phyloP scores from a whole-genome alignment of 2,329 filamentous ascomycete genomes.

The Claviceps digitariae region DNA sequence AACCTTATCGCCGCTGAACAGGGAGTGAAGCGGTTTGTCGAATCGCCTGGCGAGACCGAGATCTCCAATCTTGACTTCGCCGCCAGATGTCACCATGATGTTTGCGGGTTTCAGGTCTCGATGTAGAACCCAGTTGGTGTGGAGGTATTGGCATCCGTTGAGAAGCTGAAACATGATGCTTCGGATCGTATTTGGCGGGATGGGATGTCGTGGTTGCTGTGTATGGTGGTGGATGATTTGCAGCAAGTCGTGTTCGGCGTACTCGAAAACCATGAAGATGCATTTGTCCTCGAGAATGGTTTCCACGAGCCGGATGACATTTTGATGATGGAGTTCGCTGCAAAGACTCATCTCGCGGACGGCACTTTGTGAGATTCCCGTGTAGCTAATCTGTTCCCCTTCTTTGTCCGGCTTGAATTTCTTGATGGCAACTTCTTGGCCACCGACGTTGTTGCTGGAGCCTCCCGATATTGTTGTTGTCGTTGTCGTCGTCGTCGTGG shows the following conservation, averaged over 20 bases:
- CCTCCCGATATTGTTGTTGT: neutral
- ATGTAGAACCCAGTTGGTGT: conserved; percentile 94
- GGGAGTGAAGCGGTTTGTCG: conserved; percentile 79
- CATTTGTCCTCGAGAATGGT: conserved; percentile 98
- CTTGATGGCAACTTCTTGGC: conserved; percentile 85
- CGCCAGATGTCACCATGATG: conserved; percentile 89
- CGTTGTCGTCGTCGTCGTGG: neutral
- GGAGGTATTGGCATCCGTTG: conserved; percentile 87
- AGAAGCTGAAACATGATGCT: conserved; percentile 93
- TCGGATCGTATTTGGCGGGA: conserved; percentile 77
- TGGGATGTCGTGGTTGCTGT: conserved; percentile 73
- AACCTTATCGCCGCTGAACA: conserved; percentile 93
- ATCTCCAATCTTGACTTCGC: conserved; percentile 90
- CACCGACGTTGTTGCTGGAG: conserved; percentile 14
- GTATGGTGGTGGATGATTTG: conserved; percentile 98
- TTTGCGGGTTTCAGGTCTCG: conserved; percentile 96
- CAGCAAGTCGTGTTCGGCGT: conserved; percentile 90
- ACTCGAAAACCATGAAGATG: conserved; percentile 99
- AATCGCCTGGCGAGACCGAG: conserved; percentile 84
- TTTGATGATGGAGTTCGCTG: conserved; percentile 76
- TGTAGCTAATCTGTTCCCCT: conserved; percentile 87
- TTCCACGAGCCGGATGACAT: conserved; percentile 82
- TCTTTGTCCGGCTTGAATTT: conserved; percentile 99
- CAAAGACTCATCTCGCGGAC: conserved; percentile 96
- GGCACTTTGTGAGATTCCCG: conserved; percentile 92